Conservation (phyloP, 2,329 filamentous ascomycete genomes). For the Verticillium tricorpus region DNA sequence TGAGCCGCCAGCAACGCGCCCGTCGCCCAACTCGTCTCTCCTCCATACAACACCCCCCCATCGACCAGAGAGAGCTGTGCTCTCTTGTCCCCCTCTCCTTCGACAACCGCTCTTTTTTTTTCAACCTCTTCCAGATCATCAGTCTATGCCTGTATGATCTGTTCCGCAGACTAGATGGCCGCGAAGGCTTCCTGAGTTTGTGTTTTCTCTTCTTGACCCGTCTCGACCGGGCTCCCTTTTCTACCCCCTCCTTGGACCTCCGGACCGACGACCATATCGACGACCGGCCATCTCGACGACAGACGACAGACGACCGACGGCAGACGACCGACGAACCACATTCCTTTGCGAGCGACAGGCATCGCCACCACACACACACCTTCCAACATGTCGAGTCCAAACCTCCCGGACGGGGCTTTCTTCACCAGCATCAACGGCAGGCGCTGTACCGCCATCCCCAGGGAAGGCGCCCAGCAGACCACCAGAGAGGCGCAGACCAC, state of each 20-base stretch:
- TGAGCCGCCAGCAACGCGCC: background rate
- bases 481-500: conserved; percentile 5
- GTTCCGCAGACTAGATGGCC: conserved; percentile 1
- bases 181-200: background rate
- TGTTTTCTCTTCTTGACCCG: background rate
- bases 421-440: conserved; percentile 45
- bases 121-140: background rate
- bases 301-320: background rate
- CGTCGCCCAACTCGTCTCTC: conserved; percentile 1
- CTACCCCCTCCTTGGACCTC: background rate
- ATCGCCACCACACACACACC: background rate
- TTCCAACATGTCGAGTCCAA: conserved; percentile 36
- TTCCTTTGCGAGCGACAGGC: conserved; percentile 13
- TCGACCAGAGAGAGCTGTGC: background rate
- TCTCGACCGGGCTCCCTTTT: background rate
- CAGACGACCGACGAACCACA: background rate
- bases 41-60: background rate
- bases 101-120: background rate
- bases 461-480: conserved; percentile 11
- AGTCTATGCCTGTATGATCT: conserved; percentile 3
- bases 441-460: conserved; percentile 51
- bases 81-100: background rate
- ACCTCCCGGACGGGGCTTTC: conserved; percentile 41
- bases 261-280: background rate
- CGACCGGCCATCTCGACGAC: background rate